Evolutionary conservation across 2,329 filamentous ascomycete genomes (phyloP).

Genomic region (Bimuria novae-zelandiae): DNA sequence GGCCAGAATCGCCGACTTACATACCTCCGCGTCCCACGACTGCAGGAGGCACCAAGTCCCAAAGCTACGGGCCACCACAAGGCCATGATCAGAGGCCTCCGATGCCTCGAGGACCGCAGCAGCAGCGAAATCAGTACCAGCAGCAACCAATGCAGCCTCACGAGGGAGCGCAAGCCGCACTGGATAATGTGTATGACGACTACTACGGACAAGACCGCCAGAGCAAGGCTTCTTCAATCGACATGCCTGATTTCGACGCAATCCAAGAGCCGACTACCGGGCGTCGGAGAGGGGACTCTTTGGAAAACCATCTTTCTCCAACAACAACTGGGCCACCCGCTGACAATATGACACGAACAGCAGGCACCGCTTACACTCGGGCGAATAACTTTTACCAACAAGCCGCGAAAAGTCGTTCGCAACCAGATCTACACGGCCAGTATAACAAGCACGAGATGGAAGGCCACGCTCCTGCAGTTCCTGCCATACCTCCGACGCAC

Average conservation of each 20-base stretch:
- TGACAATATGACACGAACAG: slow-evolving; percentile 17
- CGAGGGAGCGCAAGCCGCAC: slow-evolving; percentile 45
- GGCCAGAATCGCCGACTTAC: slow-evolving; percentile 41
- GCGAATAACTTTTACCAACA: slow-evolving; percentile 36
- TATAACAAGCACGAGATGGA: slow-evolving; percentile 71
- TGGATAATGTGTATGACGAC: slow-evolving; percentile 58
- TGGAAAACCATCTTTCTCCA: slow-evolving; percentile 42
- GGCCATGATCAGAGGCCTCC: slow-evolving; percentile 37
- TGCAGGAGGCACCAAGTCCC: slow-evolving; percentile 36
- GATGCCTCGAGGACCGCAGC: slow-evolving; percentile 31
- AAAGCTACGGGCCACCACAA: slow-evolving; percentile 18
- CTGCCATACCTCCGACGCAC: slow-evolving; percentile 56
- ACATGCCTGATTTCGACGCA: slow-evolving; percentile 68
- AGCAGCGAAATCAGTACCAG: slow-evolving; percentile 24
- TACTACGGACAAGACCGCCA: slow-evolving; percentile 49
- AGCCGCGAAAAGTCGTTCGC: slow-evolving; percentile 66
- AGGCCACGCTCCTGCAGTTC: slow-evolving; percentile 58
- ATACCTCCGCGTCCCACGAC: slow-evolving; percentile 45
- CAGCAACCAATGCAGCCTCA: slow-evolving; percentile 28
- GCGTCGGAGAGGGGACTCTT: slow-evolving; percentile 43
- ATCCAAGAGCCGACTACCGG: slow-evolving; percentile 46
- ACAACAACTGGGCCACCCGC: slow-evolving; percentile 16
- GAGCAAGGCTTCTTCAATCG: slow-evolving; percentile 55
- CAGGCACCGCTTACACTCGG: slow-evolving; percentile 13
- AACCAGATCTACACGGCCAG: slow-evolving; percentile 61